phyloP scores from a whole-genome alignment of 1,284 basidiomycete species.

The Anthracocystis panici-leucophaei region DNA sequence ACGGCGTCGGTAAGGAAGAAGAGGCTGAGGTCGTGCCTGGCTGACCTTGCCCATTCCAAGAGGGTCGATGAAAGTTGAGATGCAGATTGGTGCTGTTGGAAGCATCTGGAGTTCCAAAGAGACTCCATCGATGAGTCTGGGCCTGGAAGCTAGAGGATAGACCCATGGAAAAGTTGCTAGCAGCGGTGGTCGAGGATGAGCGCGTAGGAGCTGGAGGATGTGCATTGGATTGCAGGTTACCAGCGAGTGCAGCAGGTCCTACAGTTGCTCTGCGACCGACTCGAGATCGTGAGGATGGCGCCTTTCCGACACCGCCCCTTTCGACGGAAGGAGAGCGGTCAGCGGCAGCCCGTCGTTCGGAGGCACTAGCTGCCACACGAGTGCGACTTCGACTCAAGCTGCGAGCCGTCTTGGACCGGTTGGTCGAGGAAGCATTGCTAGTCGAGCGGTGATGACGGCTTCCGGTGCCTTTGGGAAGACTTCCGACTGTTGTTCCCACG shows the following conservation, averaged over 20 bases:
- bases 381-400: constrained; percentile 47
- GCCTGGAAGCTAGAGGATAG: constrained; percentile 41
- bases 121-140: constrained; percentile 44
- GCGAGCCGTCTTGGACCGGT: constrained; percentile 40
- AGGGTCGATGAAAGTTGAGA: constrained; percentile 33
- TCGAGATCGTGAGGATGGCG: constrained; percentile 48
- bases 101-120: constrained; percentile 37
- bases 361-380: constrained; percentile 23
- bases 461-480: constrained; percentile 31
- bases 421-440: constrained; percentile 44
- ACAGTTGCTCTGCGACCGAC: constrained; percentile 43
- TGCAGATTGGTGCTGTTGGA: constrained; percentile 26
- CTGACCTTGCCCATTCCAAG: constrained; percentile 15
- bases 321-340: constrained; percentile 54
- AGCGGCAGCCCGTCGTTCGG: constrained; percentile 33
- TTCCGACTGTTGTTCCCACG: constrained; percentile 38
- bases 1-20: constrained; percentile 39
- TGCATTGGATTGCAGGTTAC: constrained; percentile 12
- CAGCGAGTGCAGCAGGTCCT: constrained; percentile 52
- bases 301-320: constrained; percentile 52
- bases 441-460: constrained; percentile 38
- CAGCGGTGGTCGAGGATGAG: constrained; percentile 13
- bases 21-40: constrained; percentile 32
- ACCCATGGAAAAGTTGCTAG: constrained; percentile 16
- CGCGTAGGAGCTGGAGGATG: constrained; percentile 12